These are phyloP conservation scores for Imleria badia DNA, from an alignment of 768 basidiomycete species.

Conservation along the genomic window DNA sequence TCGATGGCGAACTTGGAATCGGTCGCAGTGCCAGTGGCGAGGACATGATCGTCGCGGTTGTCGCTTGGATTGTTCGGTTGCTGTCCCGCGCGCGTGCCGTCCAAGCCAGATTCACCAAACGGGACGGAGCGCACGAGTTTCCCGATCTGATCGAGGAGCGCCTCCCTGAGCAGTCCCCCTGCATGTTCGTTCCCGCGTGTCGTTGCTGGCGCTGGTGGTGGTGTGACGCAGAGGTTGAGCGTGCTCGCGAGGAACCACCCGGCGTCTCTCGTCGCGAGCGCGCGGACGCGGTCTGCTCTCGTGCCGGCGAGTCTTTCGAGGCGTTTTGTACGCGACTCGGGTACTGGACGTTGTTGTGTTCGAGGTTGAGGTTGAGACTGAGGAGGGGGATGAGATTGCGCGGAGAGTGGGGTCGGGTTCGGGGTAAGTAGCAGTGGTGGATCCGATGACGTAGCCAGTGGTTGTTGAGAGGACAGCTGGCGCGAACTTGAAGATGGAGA, in stretches of 20 bases:
- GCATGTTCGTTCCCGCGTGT: not conserved
- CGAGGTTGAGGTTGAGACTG: not conserved
- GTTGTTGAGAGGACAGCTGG: not conserved
- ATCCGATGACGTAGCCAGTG: not conserved
- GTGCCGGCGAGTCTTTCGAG: slow-evolving; percentile 14
- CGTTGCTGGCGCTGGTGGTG: not conserved
- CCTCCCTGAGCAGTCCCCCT: slow-evolving; percentile 8
- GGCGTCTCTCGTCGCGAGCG: slow-evolving; percentile 27
- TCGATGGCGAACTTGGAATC: slow-evolving; percentile 11
- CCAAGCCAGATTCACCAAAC: not conserved
- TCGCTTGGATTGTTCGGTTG: not conserved
- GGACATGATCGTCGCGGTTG: not conserved
- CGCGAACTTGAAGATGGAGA: not conserved
- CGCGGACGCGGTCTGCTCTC: slow-evolving; percentile 18
- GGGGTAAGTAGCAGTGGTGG: not conserved
- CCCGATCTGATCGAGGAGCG: slow-evolving; percentile 24
- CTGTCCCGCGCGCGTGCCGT: not conserved
- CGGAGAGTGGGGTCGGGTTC: not conserved
- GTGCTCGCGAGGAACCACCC: slow-evolving; percentile 28
- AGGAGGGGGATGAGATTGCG: too few relatives aligned
- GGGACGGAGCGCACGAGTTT: slow-evolving; percentile 18
- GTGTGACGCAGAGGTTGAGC: slow-evolving; percentile 25
- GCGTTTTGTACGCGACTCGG: slow-evolving; percentile 2
- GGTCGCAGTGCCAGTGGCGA: too few relatives aligned
- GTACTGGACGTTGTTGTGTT: not conserved